phyloP scores from a whole-genome alignment of 257 asterid species.

The Nicotiana tabacum region DNA sequence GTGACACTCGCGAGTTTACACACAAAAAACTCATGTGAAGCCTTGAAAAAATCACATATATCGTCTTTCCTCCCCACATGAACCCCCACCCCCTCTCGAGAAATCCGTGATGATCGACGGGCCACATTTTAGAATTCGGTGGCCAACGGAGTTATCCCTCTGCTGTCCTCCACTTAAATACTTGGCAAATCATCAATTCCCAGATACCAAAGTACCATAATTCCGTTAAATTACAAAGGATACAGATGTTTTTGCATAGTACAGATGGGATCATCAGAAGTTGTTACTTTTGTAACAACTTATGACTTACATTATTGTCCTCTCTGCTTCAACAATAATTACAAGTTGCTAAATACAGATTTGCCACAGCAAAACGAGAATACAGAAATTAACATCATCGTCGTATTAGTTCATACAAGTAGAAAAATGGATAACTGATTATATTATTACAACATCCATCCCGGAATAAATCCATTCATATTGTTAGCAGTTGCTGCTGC shows the following conservation, averaged over 20 bases:
- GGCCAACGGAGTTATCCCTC: accelerated
- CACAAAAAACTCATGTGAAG: too few species aligned
- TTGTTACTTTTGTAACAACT: background rate
- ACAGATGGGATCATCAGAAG: background rate
- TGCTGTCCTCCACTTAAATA: too few species aligned
- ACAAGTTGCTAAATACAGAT: background rate
- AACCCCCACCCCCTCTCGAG: too few species aligned
- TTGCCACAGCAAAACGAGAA: background rate
- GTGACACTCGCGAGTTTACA: too few species aligned
- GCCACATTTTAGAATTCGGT: too few species aligned
- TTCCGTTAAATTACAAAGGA: background rate
- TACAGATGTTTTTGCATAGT: background rate
- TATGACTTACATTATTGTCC: background rate
- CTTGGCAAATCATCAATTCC: background rate
- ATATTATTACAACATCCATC: conserved; percentile 16
- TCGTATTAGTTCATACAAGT: background rate
- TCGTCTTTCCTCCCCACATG: too few species aligned
- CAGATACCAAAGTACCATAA: background rate
- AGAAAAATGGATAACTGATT: background rate
- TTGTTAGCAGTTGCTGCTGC: background rate
- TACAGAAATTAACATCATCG: background rate
- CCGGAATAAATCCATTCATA: conserved; percentile 26
- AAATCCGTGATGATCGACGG: too few species aligned
- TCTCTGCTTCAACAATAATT: conserved; percentile 7
- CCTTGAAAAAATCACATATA: too few species aligned